These are phyloP conservation scores for Petrea volubilis DNA, from an alignment of 257 asterid genomes.

Conservation along the genomic window DNA sequence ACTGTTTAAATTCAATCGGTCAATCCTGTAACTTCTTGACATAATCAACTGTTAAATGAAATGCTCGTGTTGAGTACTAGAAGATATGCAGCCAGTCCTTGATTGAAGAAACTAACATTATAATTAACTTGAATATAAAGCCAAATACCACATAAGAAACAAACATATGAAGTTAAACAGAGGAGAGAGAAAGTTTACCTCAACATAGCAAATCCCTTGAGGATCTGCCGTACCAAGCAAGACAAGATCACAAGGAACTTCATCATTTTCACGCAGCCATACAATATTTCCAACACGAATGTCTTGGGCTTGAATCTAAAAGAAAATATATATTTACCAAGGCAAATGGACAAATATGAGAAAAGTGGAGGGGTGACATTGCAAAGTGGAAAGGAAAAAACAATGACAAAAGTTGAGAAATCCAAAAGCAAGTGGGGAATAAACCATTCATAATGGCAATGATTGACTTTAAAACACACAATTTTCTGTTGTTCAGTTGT, in stretches of 20 bases:
- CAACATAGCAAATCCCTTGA: slow-evolving; percentile 85
- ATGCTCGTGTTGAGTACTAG: background rate
- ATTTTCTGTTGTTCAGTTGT: background rate
- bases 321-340: slow-evolving; percentile 20
- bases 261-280: slow-evolving; percentile 99
- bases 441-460: background rate
- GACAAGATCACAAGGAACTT: slow-evolving; percentile 96
- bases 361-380: background rate
- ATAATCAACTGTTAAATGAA: background rate
- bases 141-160: slow-evolving; percentile 21
- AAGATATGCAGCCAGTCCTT: slow-evolving; percentile 16
- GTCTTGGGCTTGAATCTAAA: slow-evolving; percentile 91
- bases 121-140: background rate
- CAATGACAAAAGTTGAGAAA: background rate
- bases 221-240: slow-evolving; percentile 95
- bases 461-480: background rate
- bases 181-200: slow-evolving; percentile 55
- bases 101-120: slow-evolving; percentile 8
- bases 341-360: slow-evolving; percentile 12
- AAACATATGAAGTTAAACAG: slow-evolving; percentile 3
- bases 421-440: background rate
- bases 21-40: slow-evolving; percentile 2
- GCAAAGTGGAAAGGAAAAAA: slow-evolving; percentile 1
- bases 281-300: slow-evolving; percentile 87
- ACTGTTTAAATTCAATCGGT: background rate